Evolutionary conservation across 2,329 filamentous ascomycete genomes (phyloP), one percentile per base, ranked within the genome.

Genomic region (Sarocladium kiliense): DNA sequence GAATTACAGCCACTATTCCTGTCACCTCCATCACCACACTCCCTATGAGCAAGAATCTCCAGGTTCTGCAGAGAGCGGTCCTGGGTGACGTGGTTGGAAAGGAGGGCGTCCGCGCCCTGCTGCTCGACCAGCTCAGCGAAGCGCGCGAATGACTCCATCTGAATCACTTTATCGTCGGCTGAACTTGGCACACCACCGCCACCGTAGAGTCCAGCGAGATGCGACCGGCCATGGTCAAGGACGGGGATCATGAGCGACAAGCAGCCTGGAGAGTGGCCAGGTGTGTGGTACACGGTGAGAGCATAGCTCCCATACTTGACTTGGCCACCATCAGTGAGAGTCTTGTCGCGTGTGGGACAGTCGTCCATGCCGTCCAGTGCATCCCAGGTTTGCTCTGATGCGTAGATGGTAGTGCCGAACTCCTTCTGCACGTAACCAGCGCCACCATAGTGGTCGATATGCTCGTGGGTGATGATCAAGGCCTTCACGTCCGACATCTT

Each of bases 381-480:
- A 10, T 53, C 37, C 60, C 60, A 60, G 2, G 57, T 56, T 2
- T 50, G 49, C 2, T 57, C 56, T 0, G 61, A 58, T 0, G 62
- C 62, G 23, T 64, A 62, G 5, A 58, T 56, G 1, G 59, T 54
- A 1, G 57, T 58, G 2, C 54, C 45, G 25, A 59, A 65, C 1
- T 53, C 63, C 9, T 64, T 57, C 41, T 66, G 63, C 0, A 66
- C 55, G 51, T 61, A 66, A 5, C 57, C 44, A 0, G 57, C 63
- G 1, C 64, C 64, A 10, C 64, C 64, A 10, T 65, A 65, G 55
- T 66, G 64, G 53, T 65, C 65, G 16, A 54, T 59, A 45, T 66
- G 64, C 57, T 66, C 64, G 30, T 66, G 65, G 1, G 63, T 65
- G 51, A 65, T 61, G 55, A 66, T 47, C 1, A 66, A 49, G 9